phyloP scores from a whole-genome alignment of 768 basidiomycete species.

The Lentinula raphanica region DNA sequence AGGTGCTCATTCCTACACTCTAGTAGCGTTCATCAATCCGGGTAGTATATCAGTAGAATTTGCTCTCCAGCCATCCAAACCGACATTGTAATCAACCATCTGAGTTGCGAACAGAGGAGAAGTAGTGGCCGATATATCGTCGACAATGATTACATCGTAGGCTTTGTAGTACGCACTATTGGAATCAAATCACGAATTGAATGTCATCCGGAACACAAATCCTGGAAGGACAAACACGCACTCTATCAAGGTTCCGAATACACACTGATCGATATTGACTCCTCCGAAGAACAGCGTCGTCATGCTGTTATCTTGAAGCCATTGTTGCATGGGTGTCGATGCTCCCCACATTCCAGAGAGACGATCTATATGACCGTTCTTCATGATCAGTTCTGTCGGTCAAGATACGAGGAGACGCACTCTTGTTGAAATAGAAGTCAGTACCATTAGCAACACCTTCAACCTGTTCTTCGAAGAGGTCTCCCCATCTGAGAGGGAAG shows the following conservation, averaged over 20 bases:
- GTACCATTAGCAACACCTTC: conserved; percentile 25
- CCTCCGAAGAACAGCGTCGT: conserved; percentile 29
- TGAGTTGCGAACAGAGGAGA: conserved; percentile 24
- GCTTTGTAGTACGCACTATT: conserved; percentile 27
- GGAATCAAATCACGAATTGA: not conserved
- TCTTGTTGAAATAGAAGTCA: conserved; percentile 31
- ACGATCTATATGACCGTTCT: conserved; percentile 16
- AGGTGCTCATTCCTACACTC: not conserved
- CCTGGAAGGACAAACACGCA: conserved; percentile 8
- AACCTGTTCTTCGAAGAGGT: conserved; percentile 20
- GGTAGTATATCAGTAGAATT: conserved; percentile 24
- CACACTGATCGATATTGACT: conserved; percentile 30
- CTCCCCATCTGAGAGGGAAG: conserved; percentile 12
- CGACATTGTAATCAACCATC: conserved; percentile 27
- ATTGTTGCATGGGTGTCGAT: conserved; percentile 28
- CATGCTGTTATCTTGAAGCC: conserved; percentile 27
- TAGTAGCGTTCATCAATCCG: conserved; percentile 5
- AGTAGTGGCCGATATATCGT: conserved; percentile 29
- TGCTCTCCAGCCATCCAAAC: conserved; percentile 23
- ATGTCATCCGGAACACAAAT: not conserved
- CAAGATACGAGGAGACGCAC: conserved; percentile 10
- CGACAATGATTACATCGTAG: conserved; percentile 28
- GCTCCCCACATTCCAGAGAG: conserved; percentile 29
- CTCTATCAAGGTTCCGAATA: conserved; percentile 28
- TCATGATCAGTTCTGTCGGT: not conserved